Evolutionary conservation across 2,329 filamentous ascomycete genomes (phyloP).

Genomic region (Acephala macrosclerotiorum): DNA sequence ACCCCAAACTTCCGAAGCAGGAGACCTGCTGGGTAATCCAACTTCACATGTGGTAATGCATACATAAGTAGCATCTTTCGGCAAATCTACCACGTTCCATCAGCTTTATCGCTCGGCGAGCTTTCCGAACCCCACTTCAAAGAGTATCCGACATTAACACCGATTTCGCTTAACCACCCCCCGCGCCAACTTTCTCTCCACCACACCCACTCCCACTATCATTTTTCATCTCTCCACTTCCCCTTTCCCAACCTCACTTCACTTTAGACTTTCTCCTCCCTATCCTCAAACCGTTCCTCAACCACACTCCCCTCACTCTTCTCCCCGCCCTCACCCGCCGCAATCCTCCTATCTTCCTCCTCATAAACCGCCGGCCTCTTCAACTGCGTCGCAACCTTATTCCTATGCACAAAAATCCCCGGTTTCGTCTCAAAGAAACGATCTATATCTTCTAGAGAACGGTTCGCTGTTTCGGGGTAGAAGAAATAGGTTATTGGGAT

Average conservation of each 20-base stretch:
- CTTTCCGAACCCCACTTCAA: neutral
- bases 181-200: too few species aligned
- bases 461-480: constrained; percentile 60
- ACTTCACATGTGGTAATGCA: constrained; percentile 5
- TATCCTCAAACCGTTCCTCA: neutral
- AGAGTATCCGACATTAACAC: neutral
- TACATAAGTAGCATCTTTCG: neutral
- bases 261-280: neutral
- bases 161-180: constrained; percentile 2
- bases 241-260: neutral
- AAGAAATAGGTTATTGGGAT: constrained; percentile 53
- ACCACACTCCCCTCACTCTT: constrained; percentile 3
- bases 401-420: constrained; percentile 32
- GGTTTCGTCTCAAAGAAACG: constrained; percentile 53
- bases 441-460: constrained; percentile 60
- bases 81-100: neutral
- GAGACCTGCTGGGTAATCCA: neutral
- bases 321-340: constrained; percentile 16
- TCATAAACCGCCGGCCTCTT: constrained; percentile 30
- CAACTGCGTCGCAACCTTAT: constrained; percentile 33
- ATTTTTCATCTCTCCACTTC: neutral
- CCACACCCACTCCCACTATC: too few species aligned
- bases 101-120: neutral
- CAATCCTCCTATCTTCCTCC: constrained; percentile 32
- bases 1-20: neutral